These are phyloP conservation scores for Closterium sp. DNA, from an alignment of 139 green algal species.

Conservation along the genomic window DNA sequence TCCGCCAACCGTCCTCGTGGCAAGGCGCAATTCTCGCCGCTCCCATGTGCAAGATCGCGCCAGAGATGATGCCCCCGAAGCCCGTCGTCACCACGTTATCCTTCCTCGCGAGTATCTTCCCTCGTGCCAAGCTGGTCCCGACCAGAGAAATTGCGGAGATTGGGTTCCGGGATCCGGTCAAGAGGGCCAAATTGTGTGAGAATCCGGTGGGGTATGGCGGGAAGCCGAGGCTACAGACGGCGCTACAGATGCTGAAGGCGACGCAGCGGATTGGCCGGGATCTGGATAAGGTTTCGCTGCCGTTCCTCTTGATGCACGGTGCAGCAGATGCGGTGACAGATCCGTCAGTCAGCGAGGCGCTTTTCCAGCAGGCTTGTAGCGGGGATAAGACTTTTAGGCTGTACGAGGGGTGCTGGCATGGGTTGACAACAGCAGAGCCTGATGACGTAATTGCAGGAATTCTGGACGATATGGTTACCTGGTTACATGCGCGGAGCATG, in stretches of 20 bases:
- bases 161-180: constrained; percentile 25
- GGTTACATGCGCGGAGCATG: background rate
- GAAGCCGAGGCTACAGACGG: constrained; percentile 35
- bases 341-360: background rate
- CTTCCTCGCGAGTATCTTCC: constrained; percentile 19
- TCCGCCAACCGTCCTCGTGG: constrained; percentile 20
- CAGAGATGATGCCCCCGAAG: constrained; percentile 5
- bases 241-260: constrained; percentile 31
- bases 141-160: constrained; percentile 37
- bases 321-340: background rate
- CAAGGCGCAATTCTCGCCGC: constrained; percentile 34
- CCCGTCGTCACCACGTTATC: constrained; percentile 14
- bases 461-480: background rate
- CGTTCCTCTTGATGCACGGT: constrained; percentile 4
- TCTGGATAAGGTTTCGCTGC: constrained; percentile 26
- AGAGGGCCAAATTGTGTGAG: constrained; percentile 21
- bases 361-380: background rate
- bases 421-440: background rate
- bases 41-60: constrained; percentile 45
- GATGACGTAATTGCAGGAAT: background rate
- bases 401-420: background rate
- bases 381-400: constrained; percentile 7
- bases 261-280: constrained; percentile 25
- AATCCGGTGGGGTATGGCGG: constrained; percentile 32
- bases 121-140: constrained; percentile 31